phyloP scores from a whole-genome alignment of 345 rosid species.

The Boechera retrofracta region DNA sequence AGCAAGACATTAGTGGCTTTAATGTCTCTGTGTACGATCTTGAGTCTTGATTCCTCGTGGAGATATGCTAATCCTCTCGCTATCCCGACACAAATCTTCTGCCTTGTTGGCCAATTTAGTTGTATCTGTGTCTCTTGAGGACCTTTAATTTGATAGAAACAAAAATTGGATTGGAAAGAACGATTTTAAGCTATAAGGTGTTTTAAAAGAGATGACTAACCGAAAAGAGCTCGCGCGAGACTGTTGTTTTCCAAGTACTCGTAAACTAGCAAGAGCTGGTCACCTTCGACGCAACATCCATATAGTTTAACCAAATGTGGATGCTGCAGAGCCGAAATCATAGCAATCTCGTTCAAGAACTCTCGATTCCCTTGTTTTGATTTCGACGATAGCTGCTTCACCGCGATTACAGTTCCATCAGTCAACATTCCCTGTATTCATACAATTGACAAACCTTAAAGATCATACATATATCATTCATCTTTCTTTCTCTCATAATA shows the following conservation, averaged over 20 bases:
- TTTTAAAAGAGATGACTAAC: slow-evolving; percentile 31
- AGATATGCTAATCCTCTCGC: slow-evolving; percentile 57
- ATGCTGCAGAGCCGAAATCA: slow-evolving; percentile 67
- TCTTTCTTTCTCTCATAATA: slow-evolving; percentile 1
- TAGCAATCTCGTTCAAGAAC: slow-evolving; percentile 63
- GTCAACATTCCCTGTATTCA: slow-evolving; percentile 51
- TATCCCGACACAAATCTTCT: slow-evolving; percentile 56
- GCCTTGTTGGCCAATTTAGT: slow-evolving; percentile 52
- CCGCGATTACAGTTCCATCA: slow-evolving; percentile 64
- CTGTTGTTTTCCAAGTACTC: slow-evolving; percentile 68
- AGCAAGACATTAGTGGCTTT: slow-evolving; percentile 60
- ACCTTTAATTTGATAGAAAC: slow-evolving; percentile 30
- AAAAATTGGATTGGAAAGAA: background rate
- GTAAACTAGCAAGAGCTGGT: slow-evolving; percentile 60
- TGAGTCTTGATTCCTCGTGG: slow-evolving; percentile 58
- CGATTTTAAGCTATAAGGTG: background rate
- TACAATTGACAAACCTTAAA: background rate
- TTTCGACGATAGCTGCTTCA: slow-evolving; percentile 58
- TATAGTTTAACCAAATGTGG: slow-evolving; percentile 63
- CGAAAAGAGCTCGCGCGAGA: slow-evolving; percentile 57
- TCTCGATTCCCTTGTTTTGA: slow-evolving; percentile 70
- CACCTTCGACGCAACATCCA: slow-evolving; percentile 62
- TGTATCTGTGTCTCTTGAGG: slow-evolving; percentile 44
- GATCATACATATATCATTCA: background rate
- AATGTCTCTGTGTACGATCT: slow-evolving; percentile 59